Evolutionary conservation across 2,329 filamentous ascomycete genomes (phyloP).

Genomic region (Tetracladium maxilliforme): DNA sequence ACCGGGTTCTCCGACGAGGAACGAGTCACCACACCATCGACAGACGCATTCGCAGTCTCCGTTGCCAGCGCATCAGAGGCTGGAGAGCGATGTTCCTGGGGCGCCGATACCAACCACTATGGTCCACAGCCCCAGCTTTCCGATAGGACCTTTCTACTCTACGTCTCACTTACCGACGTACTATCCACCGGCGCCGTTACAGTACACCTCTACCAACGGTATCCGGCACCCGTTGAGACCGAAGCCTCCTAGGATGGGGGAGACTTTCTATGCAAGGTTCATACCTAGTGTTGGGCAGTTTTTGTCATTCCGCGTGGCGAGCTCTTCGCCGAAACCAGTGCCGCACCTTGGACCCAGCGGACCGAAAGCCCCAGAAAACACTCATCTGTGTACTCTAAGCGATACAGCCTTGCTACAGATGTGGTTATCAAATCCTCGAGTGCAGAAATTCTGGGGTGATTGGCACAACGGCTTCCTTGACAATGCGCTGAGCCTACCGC

Average conservation of each 20-base stretch:
- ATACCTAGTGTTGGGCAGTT: conserved; percentile 72
- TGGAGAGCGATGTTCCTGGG: conserved; percentile 15
- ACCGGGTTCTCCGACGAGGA: conserved; percentile 32
- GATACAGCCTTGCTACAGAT: conserved; percentile 59
- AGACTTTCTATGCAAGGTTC: conserved; percentile 81
- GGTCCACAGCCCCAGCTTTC: conserved; percentile 19
- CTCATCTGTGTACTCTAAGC: conserved; percentile 19
- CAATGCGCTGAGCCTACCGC: conserved; percentile 45
- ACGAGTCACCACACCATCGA: conserved; percentile 15
- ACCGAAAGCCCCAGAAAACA: conserved; percentile 9
- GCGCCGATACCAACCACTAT: conserved; percentile 20
- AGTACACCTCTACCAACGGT: conserved; percentile 66
- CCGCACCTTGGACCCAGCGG: conserved; percentile 43
- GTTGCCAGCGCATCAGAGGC: conserved; percentile 4
- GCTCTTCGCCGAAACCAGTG: conserved; percentile 46
- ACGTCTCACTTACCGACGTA: conserved; percentile 80
- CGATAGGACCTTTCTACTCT: conserved; percentile 61
- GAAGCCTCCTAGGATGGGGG: conserved; percentile 79
- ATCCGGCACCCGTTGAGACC: conserved; percentile 75
- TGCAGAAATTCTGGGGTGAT: conserved; percentile 70
- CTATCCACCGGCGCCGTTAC: conserved; percentile 70
- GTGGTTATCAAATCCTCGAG: conserved; percentile 82
- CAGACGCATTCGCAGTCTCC: conserved; percentile 1
- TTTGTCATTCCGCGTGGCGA: conserved; percentile 77
- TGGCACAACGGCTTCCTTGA: conserved; percentile 56